A percentile compares a stretch with the other conserved stretches of the same genome.
phyloP scores from a whole-genome alignment of 345 rosid genomes.

The Sonneratia caseolaris region DNA sequence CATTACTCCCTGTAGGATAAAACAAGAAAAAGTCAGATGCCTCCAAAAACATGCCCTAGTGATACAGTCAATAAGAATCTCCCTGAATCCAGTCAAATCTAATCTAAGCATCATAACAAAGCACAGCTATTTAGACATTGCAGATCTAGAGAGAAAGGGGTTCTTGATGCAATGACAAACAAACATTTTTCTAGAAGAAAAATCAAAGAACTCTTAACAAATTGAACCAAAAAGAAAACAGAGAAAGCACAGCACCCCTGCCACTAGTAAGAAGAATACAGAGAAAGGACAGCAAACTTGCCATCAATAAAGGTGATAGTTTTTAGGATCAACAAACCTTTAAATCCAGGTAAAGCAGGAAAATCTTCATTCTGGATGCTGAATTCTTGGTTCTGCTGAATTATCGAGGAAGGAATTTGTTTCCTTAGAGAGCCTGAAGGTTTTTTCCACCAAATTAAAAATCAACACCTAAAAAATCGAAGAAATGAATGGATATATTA shows the following conservation, averaged over 20 bases:
- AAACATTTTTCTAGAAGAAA: background rate
- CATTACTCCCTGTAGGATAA: constrained; percentile 68
- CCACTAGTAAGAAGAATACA: too few species aligned
- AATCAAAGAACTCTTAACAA: too few species aligned
- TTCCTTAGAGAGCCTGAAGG: constrained; percentile 70
- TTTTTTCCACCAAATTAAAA: background rate
- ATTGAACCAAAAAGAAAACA: too few species aligned
- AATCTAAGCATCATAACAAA: background rate
- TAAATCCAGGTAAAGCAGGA: constrained; percentile 97
- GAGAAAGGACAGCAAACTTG: background rate
- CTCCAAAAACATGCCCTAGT: background rate
- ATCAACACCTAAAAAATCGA: background rate
- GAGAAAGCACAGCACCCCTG: too few species aligned
- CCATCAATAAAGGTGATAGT: background rate
- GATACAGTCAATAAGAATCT: background rate
- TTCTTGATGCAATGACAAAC: background rate
- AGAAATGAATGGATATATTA: background rate
- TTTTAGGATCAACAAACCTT: constrained; percentile 43
- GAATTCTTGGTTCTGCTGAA: constrained; percentile 96
- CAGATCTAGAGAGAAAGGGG: background rate
- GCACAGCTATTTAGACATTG: background rate
- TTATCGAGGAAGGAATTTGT: constrained; percentile 74
- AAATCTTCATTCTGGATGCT: constrained; percentile 99
- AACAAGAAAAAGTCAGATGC: background rate
- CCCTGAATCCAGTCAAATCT: background rate